Conservation (phyloP, 169 alveolate genomes). For the Cyclospora cayetanensis region DNA sequence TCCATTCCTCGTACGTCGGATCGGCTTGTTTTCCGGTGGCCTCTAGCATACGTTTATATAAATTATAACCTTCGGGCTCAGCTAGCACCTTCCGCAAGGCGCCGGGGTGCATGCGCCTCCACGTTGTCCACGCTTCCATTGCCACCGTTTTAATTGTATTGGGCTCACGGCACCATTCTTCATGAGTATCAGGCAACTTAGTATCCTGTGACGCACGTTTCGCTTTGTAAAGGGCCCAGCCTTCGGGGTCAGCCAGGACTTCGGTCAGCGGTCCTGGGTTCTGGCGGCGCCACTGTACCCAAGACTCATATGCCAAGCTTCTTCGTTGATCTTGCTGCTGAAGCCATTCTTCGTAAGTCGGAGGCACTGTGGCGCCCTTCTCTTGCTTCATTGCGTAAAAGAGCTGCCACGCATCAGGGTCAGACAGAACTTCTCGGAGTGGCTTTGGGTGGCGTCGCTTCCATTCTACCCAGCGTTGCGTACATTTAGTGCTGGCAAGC, state of each 20-base stretch:
- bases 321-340: conserved; percentile 59
- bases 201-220: conserved; percentile 49
- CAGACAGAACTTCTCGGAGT: conserved; percentile 61
- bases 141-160: conserved; percentile 60
- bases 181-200: conserved; percentile 56
- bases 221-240: conserved; percentile 65
- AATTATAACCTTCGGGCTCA: conserved; percentile 62
- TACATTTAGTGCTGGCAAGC: conserved; percentile 43
- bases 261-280: conserved; percentile 63
- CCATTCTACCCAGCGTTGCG: conserved; percentile 68
- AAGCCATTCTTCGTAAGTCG: conserved; percentile 63
- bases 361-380: conserved; percentile 60
- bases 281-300: conserved; percentile 68
- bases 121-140: conserved; percentile 67
- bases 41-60: conserved; percentile 59
- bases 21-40: conserved; percentile 50
- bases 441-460: conserved; percentile 49
- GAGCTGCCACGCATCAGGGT: conserved; percentile 68
- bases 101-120: conserved; percentile 65
- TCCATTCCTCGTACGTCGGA: conserved; percentile 58
- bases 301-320: conserved; percentile 17
- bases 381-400: conserved; percentile 63
- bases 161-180: conserved; percentile 68
- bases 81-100: conserved; percentile 62
- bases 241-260: conserved; percentile 70